phyloP scores from a whole-genome alignment of 1,284 basidiomycete species.

The Marasmius sp. region DNA sequence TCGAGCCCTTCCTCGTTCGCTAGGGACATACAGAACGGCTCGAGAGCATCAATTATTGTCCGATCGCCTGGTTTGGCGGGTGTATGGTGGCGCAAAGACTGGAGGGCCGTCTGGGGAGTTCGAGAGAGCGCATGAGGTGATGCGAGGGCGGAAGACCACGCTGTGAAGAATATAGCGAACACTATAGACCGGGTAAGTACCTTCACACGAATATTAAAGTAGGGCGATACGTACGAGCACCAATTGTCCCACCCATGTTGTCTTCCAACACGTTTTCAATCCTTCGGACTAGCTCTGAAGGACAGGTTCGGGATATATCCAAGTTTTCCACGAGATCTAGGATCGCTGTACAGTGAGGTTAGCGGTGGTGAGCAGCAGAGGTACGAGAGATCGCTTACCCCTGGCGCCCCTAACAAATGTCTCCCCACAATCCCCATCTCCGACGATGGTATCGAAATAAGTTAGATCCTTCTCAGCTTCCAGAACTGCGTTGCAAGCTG shows the following conservation, averaged over 20 bases:
- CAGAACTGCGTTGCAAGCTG: slow-evolving; percentile 29
- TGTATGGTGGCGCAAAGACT: slow-evolving; percentile 41
- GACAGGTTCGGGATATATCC: slow-evolving; percentile 8
- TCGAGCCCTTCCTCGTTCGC: slow-evolving; percentile 25
- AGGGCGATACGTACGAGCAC: slow-evolving; percentile 28
- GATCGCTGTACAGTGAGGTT: slow-evolving; percentile 15
- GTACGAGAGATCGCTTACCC: slow-evolving; percentile 18
- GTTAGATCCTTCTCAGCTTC: slow-evolving; percentile 27
- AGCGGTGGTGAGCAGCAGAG: neutral
- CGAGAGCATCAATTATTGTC: slow-evolving; percentile 53
- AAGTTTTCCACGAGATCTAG: slow-evolving; percentile 10
- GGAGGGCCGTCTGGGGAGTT: slow-evolving; percentile 30
- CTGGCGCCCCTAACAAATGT: slow-evolving; percentile 35
- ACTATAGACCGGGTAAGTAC: slow-evolving; percentile 28
- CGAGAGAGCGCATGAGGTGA: slow-evolving; percentile 16
- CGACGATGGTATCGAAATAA: slow-evolving; percentile 33
- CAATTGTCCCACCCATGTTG: slow-evolving; percentile 38
- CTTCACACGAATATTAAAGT: neutral
- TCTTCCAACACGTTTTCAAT: slow-evolving; percentile 32
- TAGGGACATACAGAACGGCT: slow-evolving; percentile 43
- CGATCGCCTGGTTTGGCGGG: slow-evolving; percentile 54
- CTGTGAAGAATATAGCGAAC: slow-evolving; percentile 53
- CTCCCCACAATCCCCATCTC: slow-evolving; percentile 40
- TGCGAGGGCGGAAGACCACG: slow-evolving; percentile 9
- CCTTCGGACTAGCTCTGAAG: slow-evolving; percentile 15